phyloP scores from a whole-genome alignment of 1,284 basidiomycete genomes.

The Ustilago trichophora region DNA sequence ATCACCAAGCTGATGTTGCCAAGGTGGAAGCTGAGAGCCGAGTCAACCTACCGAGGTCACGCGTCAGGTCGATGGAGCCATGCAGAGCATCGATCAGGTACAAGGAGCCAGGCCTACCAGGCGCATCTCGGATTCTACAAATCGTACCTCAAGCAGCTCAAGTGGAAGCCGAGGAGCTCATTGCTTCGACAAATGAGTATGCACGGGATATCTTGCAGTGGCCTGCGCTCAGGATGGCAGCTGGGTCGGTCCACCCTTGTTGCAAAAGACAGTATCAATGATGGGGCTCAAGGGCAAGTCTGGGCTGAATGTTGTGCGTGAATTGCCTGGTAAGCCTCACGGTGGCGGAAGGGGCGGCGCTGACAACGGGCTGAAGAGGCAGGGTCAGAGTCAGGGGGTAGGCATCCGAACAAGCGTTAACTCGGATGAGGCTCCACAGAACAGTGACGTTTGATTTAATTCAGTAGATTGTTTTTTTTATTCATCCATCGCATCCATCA shows the following conservation, averaged over 20 bases:
- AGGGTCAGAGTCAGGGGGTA: constrained; percentile 26
- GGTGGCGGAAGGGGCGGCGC: constrained; percentile 9
- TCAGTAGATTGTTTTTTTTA: no score
- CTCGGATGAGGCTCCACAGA: no score
- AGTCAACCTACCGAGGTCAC: constrained; percentile 5
- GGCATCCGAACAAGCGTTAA: constrained; percentile 24
- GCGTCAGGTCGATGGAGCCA: constrained; percentile 55
- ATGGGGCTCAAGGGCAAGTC: constrained; percentile 73
- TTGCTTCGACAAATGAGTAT: constrained; percentile 70
- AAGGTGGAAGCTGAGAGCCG: constrained; percentile 16
- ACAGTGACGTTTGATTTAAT: no score
- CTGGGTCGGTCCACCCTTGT: constrained; percentile 67
- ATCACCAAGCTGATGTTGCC: constrained; percentile 29
- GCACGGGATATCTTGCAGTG: constrained; percentile 32
- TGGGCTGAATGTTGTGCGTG: constrained; percentile 68
- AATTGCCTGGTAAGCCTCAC: constrained; percentile 27
- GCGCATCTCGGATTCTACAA: constrained; percentile 74
- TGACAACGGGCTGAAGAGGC: constrained; percentile 16
- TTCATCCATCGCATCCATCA: no score
- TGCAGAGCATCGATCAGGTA: constrained; percentile 31
- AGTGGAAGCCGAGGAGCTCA: constrained; percentile 70
- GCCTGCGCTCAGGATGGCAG: constrained; percentile 56
- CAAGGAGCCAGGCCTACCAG: constrained; percentile 70
- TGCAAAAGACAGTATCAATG: constrained; percentile 72
- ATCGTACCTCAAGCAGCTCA: constrained; percentile 67